Percentiles rank a stretch among this genome's conserved stretches.
These are phyloP conservation scores for Catunica adiposa DNA, from an alignment of 2,329 filamentous ascomycete species.

Conservation along the genomic window DNA sequence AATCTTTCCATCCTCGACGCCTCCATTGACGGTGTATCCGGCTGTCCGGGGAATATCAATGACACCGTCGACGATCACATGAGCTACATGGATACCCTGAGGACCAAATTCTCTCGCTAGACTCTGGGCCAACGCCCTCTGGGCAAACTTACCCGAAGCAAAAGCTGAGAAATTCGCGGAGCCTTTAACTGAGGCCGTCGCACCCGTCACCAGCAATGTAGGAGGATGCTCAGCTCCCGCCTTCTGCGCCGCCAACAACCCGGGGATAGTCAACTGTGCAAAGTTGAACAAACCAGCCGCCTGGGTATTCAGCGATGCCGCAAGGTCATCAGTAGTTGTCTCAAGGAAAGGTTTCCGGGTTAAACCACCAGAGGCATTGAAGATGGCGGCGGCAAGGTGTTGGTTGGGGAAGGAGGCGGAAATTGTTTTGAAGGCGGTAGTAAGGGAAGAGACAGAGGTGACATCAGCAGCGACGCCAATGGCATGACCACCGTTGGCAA, in stretches of 20 bases:
- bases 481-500: constrained; percentile 47
- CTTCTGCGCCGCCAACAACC: constrained; percentile 46
- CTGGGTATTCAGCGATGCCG: constrained; percentile 24
- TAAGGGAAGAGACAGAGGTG: constrained; percentile 30
- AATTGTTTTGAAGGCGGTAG: constrained; percentile 45
- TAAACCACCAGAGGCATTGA: constrained; percentile 45
- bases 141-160: constrained; percentile 64
- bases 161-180: constrained; percentile 55
- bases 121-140: constrained; percentile 56
- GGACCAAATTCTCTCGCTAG: constrained; percentile 74
- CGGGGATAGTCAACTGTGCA: constrained; percentile 52
- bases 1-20: constrained; percentile 45
- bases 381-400: constrained; percentile 48
- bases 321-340: constrained; percentile 32
- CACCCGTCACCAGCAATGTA: constrained; percentile 70
- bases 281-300: constrained; percentile 55
- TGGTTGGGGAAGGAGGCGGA: constrained; percentile 38
- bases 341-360: constrained; percentile 42
- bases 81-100: constrained; percentile 65
- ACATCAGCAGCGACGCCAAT: constrained; percentile 46
- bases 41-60: constrained; percentile 66
- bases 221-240: constrained; percentile 46
- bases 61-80: constrained; percentile 68
- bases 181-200: constrained; percentile 63
- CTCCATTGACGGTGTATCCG: constrained; percentile 28